Evolutionary conservation across 176 grass and related monocot genomes (phyloP).

Genomic region (Oropetium thomaeum): DNA sequence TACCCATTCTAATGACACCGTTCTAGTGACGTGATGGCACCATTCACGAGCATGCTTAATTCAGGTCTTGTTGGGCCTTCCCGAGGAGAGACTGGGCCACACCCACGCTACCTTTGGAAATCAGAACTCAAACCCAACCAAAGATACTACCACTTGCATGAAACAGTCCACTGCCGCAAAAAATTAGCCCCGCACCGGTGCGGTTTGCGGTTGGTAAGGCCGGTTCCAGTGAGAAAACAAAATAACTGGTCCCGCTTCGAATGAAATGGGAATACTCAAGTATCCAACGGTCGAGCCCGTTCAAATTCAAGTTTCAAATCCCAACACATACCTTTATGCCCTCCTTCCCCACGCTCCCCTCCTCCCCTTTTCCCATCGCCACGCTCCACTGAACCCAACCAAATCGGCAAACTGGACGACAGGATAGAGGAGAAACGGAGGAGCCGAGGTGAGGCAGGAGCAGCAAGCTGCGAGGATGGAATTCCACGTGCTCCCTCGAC

Average conservation of each 20-base stretch:
- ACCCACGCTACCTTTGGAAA: too few species aligned
- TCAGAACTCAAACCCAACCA: too few species aligned
- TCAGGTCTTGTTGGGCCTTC: too few species aligned
- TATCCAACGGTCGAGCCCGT: constrained; percentile 22
- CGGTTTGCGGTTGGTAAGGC: too few species aligned
- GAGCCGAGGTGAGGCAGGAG: background rate
- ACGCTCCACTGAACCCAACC: background rate
- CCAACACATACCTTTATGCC: background rate
- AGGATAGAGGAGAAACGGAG: background rate
- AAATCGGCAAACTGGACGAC: background rate
- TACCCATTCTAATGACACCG: too few species aligned
- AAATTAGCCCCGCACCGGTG: background rate
- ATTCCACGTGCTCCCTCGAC: constrained; percentile 58
- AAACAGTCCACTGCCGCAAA: too few species aligned
- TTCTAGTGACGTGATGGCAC: too few species aligned
- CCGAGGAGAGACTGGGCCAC: too few species aligned
- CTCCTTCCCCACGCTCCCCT: constrained; percentile 23
- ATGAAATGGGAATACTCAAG: background rate
- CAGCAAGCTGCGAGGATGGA: constrained; percentile 43
- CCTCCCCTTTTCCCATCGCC: background rate
- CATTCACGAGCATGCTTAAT: too few species aligned
- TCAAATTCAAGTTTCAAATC: constrained; percentile 25
- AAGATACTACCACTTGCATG: too few species aligned
- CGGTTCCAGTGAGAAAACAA: too few species aligned
- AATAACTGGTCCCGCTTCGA: too few species aligned